Evolutionary conservation across 306 rosid genomes (phyloP), one percentile per base, ranked within the genome.

Genomic region (Gastrolobium villosum): DNA sequence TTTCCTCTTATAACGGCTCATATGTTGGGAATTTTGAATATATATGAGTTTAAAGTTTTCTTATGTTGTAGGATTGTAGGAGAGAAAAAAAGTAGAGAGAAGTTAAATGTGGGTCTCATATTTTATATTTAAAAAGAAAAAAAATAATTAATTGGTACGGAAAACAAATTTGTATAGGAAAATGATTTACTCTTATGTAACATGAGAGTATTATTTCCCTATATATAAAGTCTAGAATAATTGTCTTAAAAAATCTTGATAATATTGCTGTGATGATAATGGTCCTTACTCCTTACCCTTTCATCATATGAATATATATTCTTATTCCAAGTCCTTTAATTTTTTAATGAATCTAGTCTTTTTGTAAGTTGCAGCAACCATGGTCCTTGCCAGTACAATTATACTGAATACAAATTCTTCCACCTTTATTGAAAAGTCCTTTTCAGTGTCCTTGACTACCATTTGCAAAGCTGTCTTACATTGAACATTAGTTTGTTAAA

Each of bases 341-440:
- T 53, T 53, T 32, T 20, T 26, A 28, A 40, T 55, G 31, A 72
- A 26, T 72, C 30, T 39, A 7, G 54, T 54, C 13, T 72, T 31
- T 45, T 37, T 64, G 37, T 64, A 68, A 64, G 72, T 66, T 67
- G 76, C 53, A 54, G 26, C 8, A 3, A 56, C 77, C 43, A 43
- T 57, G 68, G 55, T 43, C 78, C 55, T 31, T 31, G 1, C 26
- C 3, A 28, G 83, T 76, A 64, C 65, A 53, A 39, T 60, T 20
- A 2, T 31, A 60, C 32, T 30, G 45, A 41, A 70, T 70, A 78
- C 45, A 36, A 40, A 59, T 65, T 70, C 45, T 52, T 60, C 63
- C 82, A 32, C 13, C 55, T 39, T 46, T 46, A 9, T 48, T 59
- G 71, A 63, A 67, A 70, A 6, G n/a, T 65, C 28, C 73, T 76